phyloP scores from a whole-genome alignment of 2,329 filamentous ascomycete genomes.

The Neonectria faginata region DNA sequence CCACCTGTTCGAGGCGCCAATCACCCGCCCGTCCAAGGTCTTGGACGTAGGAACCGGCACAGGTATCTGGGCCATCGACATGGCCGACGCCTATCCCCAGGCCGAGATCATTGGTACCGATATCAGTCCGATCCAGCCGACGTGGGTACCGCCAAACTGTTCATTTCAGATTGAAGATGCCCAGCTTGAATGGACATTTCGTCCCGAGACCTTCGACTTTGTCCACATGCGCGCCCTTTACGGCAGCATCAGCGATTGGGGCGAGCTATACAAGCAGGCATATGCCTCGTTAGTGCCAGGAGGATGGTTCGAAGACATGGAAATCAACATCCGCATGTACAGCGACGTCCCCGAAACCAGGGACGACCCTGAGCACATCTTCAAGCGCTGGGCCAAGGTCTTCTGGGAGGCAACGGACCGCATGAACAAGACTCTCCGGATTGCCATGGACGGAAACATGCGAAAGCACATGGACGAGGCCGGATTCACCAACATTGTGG shows the following conservation, averaged over 20 bases:
- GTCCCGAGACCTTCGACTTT: neutral
- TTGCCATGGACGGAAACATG: constrained; percentile 28
- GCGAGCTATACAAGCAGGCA: constrained; percentile 14
- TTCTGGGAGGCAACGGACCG: constrained; percentile 34
- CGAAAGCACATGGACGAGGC: constrained; percentile 28
- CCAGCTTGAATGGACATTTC: constrained; percentile 13
- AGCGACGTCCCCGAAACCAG: constrained; percentile 32
- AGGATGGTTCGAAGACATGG: constrained; percentile 37
- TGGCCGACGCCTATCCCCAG: too few species aligned
- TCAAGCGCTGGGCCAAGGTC: constrained; percentile 31
- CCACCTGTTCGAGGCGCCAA: too few species aligned
- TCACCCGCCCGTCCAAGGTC: too few species aligned
- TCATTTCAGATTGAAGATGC: constrained; percentile 14
- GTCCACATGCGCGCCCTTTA: constrained; percentile 19
- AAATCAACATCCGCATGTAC: constrained; percentile 33
- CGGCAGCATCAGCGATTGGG: constrained; percentile 18
- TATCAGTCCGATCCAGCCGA: too few species aligned
- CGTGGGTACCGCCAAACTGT: too few species aligned
- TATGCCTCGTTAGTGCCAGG: constrained; percentile 17
- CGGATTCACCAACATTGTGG: constrained; percentile 32
- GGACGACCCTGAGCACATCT: constrained; percentile 31
- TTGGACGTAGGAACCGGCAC: too few species aligned
- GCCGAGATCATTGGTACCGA: too few species aligned
- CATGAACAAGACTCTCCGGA: constrained; percentile 27
- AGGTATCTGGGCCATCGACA: too few species aligned